Evolutionary conservation across 805 yeast genomes (phyloP).

Genomic region (Dipodascopsis tothii): DNA sequence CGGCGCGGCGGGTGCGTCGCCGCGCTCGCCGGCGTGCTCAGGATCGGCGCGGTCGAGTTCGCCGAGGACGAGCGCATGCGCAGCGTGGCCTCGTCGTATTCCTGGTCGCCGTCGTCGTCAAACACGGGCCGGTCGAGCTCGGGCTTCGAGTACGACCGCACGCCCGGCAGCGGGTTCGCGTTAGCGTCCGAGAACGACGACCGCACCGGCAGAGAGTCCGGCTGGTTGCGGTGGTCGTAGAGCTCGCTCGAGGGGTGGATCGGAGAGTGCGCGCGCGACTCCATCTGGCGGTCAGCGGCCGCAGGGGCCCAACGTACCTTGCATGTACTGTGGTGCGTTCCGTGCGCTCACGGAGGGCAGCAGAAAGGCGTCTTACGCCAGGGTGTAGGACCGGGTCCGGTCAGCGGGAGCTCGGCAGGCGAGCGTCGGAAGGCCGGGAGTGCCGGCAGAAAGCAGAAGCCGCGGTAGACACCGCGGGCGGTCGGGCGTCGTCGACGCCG

Average conservation of each 20-base stretch:
- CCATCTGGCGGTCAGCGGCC: constrained; percentile 6
- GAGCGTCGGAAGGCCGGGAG: constrained; percentile 3
- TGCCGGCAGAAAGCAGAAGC: not conserved
- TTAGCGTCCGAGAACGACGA: constrained; percentile 15
- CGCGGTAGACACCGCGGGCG: not conserved
- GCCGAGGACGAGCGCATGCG: too few relatives aligned
- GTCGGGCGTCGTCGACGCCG: not conserved
- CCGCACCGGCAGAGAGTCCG: constrained; percentile 37
- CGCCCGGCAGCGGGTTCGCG: constrained; percentile 37
- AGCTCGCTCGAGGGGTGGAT: constrained; percentile 27
- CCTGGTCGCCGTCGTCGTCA: constrained; percentile 15
- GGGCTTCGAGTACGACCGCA: constrained; percentile 22
- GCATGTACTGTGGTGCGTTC: constrained; percentile 8
- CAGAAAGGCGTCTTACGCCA: constrained; percentile 7
- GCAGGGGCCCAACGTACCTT: constrained; percentile 7
- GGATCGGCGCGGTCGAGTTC: too few relatives aligned
- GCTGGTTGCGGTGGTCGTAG: constrained; percentile 45
- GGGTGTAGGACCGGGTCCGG: constrained; percentile 4
- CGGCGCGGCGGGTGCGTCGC: too few relatives aligned
- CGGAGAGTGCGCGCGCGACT: constrained; percentile 18
- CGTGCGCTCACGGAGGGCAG: constrained; percentile 12
- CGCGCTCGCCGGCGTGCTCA: too few relatives aligned
- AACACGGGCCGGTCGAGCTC: constrained; percentile 9
- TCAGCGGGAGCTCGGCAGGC: constrained; percentile 3
- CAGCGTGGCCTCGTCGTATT: too few relatives aligned